phyloP scores from a whole-genome alignment of 345 rosid species.

The Diplotaxis tenuifolia region DNA sequence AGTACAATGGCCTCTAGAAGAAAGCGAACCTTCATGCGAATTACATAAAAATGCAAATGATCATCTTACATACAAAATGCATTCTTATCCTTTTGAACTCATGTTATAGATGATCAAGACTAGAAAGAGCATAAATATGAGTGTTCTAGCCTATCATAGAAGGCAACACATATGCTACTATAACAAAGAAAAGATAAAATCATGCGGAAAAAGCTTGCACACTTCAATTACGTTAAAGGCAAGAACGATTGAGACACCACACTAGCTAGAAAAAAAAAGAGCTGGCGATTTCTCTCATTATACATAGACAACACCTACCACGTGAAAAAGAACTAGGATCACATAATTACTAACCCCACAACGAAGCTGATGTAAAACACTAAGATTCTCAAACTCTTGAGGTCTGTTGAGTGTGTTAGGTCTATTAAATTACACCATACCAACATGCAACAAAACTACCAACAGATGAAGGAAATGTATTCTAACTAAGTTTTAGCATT shows the following conservation, averaged over 20 bases:
- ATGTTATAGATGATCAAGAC: background rate
- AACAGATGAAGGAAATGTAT: background rate
- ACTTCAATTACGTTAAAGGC: background rate
- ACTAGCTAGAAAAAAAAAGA: background rate
- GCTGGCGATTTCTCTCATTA: background rate
- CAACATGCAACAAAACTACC: no score
- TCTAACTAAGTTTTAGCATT: background rate
- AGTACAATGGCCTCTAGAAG: no score
- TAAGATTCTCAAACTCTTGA: conserved; percentile 78
- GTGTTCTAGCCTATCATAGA: conserved; percentile 18
- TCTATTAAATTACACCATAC: conserved; percentile 3
- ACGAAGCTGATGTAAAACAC: conserved; percentile 87
- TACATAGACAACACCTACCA: conserved; percentile 3
- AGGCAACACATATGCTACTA: background rate
- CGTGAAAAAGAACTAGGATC: conserved; percentile 14
- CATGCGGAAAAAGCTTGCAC: background rate
- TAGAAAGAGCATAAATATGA: background rate
- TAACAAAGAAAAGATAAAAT: conserved; percentile 17
- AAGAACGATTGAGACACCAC: conserved; percentile 9
- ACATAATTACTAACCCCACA: conserved; percentile 98
- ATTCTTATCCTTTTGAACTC: conserved; percentile 6
- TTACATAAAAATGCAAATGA: background rate
- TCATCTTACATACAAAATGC: background rate
- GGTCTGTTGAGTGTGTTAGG: conserved; percentile 90
- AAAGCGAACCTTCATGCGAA: no score